These are phyloP conservation scores for Aspergillus panamensis DNA, from an alignment of 495 filamentous ascomycete genomes.

Conservation along the genomic window DNA sequence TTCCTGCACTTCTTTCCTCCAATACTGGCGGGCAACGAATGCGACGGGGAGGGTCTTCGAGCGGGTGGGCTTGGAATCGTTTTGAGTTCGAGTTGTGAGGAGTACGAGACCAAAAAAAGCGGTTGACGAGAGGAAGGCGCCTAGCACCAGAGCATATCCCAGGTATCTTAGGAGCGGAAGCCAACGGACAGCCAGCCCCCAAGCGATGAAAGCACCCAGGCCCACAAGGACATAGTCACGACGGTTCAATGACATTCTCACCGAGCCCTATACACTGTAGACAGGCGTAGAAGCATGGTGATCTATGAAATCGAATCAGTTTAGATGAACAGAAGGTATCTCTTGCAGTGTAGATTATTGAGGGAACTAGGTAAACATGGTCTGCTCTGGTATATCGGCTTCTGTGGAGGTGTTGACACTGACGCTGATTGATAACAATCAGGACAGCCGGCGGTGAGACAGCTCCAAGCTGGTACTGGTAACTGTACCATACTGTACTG, in stretches of 20 bases:
- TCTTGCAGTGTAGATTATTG: neutral
- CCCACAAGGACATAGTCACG: constrained; percentile 70
- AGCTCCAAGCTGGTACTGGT: neutral
- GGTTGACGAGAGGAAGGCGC: constrained; percentile 53
- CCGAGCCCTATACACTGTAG: constrained; percentile 20
- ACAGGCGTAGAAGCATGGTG: constrained; percentile 34
- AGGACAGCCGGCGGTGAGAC: constrained; percentile 13
- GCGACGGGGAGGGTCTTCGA: constrained; percentile 42
- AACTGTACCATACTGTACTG: constrained; percentile 2
- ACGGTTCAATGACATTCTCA: constrained; percentile 72
- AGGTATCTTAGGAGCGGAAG: constrained; percentile 73
- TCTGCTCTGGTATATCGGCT: neutral
- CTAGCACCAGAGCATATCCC: constrained; percentile 72
- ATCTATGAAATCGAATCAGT: constrained; percentile 4
- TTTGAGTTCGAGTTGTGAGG: constrained; percentile 53
- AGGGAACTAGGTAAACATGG: neutral
- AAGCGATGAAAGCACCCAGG: constrained; percentile 73
- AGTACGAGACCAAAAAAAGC: constrained; percentile 53
- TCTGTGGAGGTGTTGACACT: neutral
- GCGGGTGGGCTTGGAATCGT: constrained; percentile 28
- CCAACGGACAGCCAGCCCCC: constrained; percentile 79
- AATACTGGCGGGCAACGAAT: constrained; percentile 61
- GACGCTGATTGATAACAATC: neutral
- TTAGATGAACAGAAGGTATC: neutral
- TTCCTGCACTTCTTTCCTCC: constrained; percentile 63